A percentile compares a stretch with the other conserved stretches of the same genome.
Evolutionary conservation across 441 rosid genomes (phyloP).

Genomic region (Arabidopsis hybrid): DNA sequence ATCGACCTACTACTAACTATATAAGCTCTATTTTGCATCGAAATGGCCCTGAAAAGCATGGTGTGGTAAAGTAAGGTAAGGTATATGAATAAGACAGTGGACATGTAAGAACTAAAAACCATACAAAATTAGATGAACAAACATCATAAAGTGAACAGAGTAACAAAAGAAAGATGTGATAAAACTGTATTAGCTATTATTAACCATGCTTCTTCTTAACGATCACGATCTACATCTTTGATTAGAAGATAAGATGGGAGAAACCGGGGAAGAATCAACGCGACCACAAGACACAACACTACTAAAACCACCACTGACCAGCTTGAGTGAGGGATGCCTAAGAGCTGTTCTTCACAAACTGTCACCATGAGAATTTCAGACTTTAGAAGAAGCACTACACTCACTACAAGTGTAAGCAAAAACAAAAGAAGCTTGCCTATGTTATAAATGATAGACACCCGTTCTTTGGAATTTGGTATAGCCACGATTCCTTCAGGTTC

Average conservation of each 20-base stretch:
- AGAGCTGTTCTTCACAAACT: conserved; percentile 82
- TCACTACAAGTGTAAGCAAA: neutral
- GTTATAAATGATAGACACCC: conserved; percentile 68
- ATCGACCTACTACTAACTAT: too few species aligned
- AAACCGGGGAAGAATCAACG: conserved; percentile 63
- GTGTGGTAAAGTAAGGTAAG: neutral
- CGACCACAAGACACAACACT: conserved; percentile 65
- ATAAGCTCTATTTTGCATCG: neutral
- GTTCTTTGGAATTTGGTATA: conserved; percentile 60
- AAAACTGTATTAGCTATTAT: neutral
- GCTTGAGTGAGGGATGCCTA: conserved; percentile 76
- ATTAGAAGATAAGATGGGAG: conserved; percentile 62
- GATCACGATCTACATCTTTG: conserved; percentile 43
- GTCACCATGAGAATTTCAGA: conserved; percentile 36
- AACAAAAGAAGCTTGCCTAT: conserved; percentile 59
- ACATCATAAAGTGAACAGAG: conserved; percentile 11
- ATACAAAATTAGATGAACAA: neutral
- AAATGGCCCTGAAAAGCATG: neutral
- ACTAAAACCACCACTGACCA: conserved; percentile 78
- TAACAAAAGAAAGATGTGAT: neutral
- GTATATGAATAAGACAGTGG: neutral
- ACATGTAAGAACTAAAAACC: neutral
- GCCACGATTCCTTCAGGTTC: conserved; percentile 93
- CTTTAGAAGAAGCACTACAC: conserved; percentile 10
- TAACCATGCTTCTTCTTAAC: conserved; percentile 16